Evolutionary conservation across 257 asterid species (phyloP).

Genomic region (Sherardia arvensis): DNA sequence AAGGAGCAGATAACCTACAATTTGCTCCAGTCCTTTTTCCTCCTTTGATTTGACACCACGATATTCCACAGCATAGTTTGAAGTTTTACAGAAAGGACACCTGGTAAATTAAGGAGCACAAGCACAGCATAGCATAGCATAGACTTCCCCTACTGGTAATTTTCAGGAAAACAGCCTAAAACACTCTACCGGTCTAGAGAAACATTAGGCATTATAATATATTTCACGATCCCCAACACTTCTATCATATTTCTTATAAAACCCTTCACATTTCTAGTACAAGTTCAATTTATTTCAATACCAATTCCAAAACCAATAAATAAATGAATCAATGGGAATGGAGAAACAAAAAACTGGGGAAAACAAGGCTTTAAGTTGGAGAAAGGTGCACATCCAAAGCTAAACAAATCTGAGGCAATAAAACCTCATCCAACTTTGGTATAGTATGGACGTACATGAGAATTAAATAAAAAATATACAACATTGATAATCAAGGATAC

Average conservation of each 20-base stretch:
- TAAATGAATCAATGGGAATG: not conserved
- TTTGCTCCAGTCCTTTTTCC: slow-evolving; percentile 91
- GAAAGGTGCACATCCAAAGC: not conserved
- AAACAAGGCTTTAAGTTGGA: not conserved
- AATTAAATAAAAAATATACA: slow-evolving; percentile 1
- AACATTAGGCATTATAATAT: not conserved
- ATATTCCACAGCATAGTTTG: slow-evolving; percentile 89
- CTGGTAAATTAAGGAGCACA: slow-evolving; percentile 48
- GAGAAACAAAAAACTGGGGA: not conserved
- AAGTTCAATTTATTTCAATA: not conserved
- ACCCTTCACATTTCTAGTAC: not conserved
- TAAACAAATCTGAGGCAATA: not conserved
- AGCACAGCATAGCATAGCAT: slow-evolving; percentile 9
- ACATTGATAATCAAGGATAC: slow-evolving; percentile 52
- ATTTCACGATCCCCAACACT: not conserved
- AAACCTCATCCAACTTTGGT: not conserved
- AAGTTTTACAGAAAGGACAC: slow-evolving; percentile 92
- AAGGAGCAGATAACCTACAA: slow-evolving; percentile 38
- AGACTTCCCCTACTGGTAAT: not conserved
- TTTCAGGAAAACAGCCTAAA: no score
- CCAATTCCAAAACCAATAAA: no score
- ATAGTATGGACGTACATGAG: not conserved
- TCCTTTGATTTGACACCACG: slow-evolving; percentile 90
- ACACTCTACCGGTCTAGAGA: not conserved
- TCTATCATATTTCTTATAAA: no score